Conservation (phyloP, 139 green algal species). For the Volvox reticuliferus region DNA sequence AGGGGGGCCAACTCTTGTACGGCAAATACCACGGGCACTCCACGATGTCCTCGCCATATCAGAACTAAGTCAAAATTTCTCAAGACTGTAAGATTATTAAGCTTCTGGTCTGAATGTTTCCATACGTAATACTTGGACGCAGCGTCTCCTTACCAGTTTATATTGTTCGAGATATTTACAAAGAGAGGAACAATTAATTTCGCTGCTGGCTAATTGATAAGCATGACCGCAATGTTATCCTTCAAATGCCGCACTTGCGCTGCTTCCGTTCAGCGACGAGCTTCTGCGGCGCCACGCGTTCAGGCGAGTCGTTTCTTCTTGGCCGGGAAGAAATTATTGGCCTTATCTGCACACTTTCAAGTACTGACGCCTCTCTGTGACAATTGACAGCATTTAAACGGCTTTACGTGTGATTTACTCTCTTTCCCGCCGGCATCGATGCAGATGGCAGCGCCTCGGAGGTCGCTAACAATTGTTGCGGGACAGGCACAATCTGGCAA, state of each 20-base stretch:
- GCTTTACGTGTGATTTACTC: not conserved
- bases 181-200: no score
- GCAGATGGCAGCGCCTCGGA: not conserved
- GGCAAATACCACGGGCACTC: no score
- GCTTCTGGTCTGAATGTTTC: no score
- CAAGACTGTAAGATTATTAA: no score
- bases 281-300: not conserved
- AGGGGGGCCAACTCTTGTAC: no score
- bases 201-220: not conserved
- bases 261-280: not conserved
- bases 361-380: not conserved
- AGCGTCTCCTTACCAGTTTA: no score
- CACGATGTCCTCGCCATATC: no score
- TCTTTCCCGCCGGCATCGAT: not conserved
- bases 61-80: no score
- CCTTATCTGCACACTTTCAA: not conserved
- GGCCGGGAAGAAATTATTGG: not conserved
- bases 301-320: not conserved
- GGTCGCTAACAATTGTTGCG: slow-evolving; percentile 30
- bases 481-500: slow-evolving; percentile 51
- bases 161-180: no score
- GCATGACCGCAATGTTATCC: not conserved
- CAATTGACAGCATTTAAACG: not conserved
- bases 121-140: no score
- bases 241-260: not conserved